Base-by-base conservation (phyloP, 2,329 filamentous ascomycete species). In the Pseudogymnoascus sp. region DNA sequence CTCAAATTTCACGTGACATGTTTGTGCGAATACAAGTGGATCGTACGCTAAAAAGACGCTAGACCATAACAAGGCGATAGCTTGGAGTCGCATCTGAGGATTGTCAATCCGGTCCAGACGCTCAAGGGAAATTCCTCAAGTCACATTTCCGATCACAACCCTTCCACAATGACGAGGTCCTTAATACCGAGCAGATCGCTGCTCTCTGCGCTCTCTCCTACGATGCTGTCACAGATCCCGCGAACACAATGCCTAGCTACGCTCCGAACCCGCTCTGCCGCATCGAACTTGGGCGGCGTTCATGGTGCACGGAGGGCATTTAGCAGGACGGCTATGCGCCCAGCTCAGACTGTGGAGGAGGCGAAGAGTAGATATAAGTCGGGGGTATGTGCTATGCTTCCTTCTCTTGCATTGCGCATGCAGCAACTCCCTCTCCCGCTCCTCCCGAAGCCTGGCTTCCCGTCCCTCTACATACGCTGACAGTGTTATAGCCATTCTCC, bases 401-500 rank as follows among this genome's bases (percentile, higher is more conserved):
- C 6, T 61, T 36, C 6, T 41, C n/a, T 35, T 39, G 16, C 14
- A 4, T 35, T 55, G 49, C 49, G n/a, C 28, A 35, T 42, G 16
- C 36, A 35, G 25, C 12, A 12, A 16, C 33, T 19, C 61, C 55
- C 38, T 22, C 14, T 19, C 19, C 19, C 19, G 19, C 19, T 19
- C 59, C 11, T 23, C 30, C 30, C 16, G 8, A 2, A 36, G 39
- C 39, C 8, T 19, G 4, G 12, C 59, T 49, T 25, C 22, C 25
- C 5, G 41, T 28, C 8, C 41, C 55, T 62, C 9, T 19, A 41
- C 35, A 25, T 19, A 14, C 28, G 16, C 28, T 55, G 4, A 55
- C 49, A 55, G 28, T 55, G 4, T 30, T 14, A 36, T 66, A 92
- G 88, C 94, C 94, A 30, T 97, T 99, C 79, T 96, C 92, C 61